Conservation (phyloP, 2,329 filamentous ascomycete species). For the Ophiostoma novo-ulmi region DNA sequence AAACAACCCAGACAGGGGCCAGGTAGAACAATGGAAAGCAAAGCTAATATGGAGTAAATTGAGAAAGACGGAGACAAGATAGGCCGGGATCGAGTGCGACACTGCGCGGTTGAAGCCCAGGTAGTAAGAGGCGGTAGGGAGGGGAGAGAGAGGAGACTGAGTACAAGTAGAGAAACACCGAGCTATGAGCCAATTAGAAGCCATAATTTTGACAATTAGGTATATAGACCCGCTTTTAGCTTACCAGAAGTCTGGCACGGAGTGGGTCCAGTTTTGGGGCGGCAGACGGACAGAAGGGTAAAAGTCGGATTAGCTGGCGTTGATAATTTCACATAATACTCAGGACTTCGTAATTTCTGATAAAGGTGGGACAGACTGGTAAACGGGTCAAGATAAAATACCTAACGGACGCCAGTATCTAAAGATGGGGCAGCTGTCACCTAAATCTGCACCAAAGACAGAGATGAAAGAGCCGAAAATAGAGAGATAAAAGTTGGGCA, state of each 20-base stretch:
- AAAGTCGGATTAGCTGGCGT: not conserved
- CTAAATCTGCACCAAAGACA: not conserved
- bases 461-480: not conserved
- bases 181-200: not conserved
- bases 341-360: not conserved
- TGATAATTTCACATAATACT: not conserved
- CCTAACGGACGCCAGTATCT: not conserved
- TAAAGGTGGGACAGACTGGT: not conserved
- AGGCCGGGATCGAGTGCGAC: not conserved
- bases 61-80: not conserved
- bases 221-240: not conserved
- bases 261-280: not conserved
- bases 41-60: not conserved
- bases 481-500: not conserved
- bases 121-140: not conserved
- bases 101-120: not conserved
- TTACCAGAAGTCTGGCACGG: conserved; percentile 12
- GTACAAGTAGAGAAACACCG: not conserved
- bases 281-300: not conserved
- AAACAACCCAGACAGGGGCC: not conserved
- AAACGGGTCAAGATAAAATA: not conserved
- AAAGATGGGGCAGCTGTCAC: not conserved
- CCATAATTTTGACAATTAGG: not conserved
- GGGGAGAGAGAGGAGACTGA: not conserved
- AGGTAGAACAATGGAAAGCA: not conserved